A percentile compares a stretch with the other conserved stretches of the same genome.
Evolutionary conservation across 2,329 filamentous ascomycete species (phyloP).

Genomic region (Sordariomycetes sp.): DNA sequence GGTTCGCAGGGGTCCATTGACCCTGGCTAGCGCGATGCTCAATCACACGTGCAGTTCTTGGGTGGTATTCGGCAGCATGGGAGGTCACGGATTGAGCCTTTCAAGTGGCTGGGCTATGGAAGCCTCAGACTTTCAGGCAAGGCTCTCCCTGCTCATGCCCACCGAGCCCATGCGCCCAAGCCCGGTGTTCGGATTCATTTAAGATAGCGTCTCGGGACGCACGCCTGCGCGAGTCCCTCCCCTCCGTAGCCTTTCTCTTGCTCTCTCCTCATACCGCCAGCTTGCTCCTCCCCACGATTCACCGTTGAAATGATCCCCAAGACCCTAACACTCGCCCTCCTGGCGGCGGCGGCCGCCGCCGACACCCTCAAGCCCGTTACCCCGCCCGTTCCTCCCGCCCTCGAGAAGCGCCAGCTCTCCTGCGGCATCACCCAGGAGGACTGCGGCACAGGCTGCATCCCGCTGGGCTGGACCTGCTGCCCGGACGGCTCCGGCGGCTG

Average conservation of each 20-base stretch:
- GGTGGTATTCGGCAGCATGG: no score
- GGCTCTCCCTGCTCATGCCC: no score
- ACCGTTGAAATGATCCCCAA: slow-evolving; percentile 8
- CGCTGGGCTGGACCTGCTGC: slow-evolving; percentile 17
- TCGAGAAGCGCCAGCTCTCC: neutral
- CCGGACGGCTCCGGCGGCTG: slow-evolving; percentile 17
- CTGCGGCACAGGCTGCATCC: slow-evolving; percentile 19
- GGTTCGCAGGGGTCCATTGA: no score
- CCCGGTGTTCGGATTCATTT: no score
- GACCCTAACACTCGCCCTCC: slow-evolving; percentile 34
- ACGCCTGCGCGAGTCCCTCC: no score
- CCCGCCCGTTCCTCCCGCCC: neutral
- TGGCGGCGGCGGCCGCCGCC: slow-evolving; percentile 35
- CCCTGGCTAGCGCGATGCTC: no score
- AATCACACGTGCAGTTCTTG: no score
- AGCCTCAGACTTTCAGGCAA: no score
- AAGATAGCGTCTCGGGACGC: no score
- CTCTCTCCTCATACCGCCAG: neutral
- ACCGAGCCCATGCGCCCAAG: no score
- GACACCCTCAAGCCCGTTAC: slow-evolving; percentile 8
- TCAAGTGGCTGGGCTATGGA: no score
- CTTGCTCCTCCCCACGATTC: neutral
- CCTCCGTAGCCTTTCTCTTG: neutral
- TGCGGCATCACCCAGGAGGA: slow-evolving; percentile 9
- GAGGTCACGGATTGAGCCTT: no score